Conservation (phyloP, 148 eudicot genomes). For the Nyssa sinensis region DNA sequence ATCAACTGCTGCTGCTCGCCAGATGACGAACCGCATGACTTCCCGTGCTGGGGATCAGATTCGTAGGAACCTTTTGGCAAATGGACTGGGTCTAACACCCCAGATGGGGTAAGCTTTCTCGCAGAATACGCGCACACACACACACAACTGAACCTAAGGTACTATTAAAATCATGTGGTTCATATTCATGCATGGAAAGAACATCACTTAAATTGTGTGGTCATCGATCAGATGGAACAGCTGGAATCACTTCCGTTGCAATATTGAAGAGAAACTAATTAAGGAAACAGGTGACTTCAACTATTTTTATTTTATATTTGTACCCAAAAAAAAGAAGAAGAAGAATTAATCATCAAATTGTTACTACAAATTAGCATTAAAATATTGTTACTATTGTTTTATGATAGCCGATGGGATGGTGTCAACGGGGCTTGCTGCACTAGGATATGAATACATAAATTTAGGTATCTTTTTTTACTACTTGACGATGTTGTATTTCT, state of each 20-base stretch:
- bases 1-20: too few relatives aligned
- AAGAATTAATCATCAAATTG: background rate
- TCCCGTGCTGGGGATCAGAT: too few relatives aligned
- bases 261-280: slow-evolving; percentile 42
- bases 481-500: background rate
- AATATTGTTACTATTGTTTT: background rate
- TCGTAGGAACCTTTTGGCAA: slow-evolving; percentile 20
- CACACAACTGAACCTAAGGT: too few relatives aligned
- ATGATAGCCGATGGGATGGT: slow-evolving; percentile 53
- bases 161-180: too few relatives aligned
- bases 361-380: too few relatives aligned
- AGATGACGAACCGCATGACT: too few relatives aligned
- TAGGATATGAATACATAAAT: slow-evolving; percentile 45
- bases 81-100: slow-evolving; percentile 25
- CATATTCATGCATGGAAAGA: too few relatives aligned
- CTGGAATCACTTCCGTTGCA: slow-evolving; percentile 52
- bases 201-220: too few relatives aligned
- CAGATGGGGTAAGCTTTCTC: slow-evolving; percentile 24
- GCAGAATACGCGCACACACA: too few relatives aligned
- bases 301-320: too few relatives aligned
- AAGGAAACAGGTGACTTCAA: slow-evolving; percentile 39
- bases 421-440: slow-evolving; percentile 42
- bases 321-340: background rate
- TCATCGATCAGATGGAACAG: slow-evolving; percentile 48
- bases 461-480: slow-evolving; percentile 25